Base-by-base conservation (phyloP, 2,329 filamentous ascomycete species). In the Exophiala alcalophila region DNA sequence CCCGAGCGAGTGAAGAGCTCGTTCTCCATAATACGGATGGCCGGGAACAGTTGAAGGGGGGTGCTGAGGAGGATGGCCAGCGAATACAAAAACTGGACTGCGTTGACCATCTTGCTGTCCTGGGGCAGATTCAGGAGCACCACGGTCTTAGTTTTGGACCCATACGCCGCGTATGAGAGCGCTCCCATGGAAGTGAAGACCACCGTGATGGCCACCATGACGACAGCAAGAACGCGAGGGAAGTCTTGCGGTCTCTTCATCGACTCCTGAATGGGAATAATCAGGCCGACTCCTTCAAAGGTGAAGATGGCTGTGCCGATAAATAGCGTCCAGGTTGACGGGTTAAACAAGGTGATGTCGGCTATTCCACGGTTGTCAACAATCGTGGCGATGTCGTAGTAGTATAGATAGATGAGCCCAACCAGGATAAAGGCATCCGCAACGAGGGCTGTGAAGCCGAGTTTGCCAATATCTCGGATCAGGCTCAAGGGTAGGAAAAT, bases 241-340 rank as follows among this genome's bases (percentile, higher is more conserved):
- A 98, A 98, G 63, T 94, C 91, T 53, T 82, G 74, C 0, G 91
- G 94, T 28, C 90, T 75, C 61, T 83, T 86, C 92, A 98, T 98
- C 15, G 90, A 94, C 59, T 94, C 90, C 66, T 98, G 94, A 47
- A 98, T 96, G 0, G 94, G 92, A 50, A 98, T 96, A 65, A 98
- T 94, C 34, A 98, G 79, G 9, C 92, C 94, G 49, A 98, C 94
- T 19, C 92, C 92, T 63, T 98, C 92, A 61, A 97, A 98, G 0
- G 92, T 97, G 69, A 98, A 98, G 62, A 98, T 97, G 19, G 94
- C 92, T 0, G 94, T 98, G 49, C 92, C 94, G 57, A 98, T 98
- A 64, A 98, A 97, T 4, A 98, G 76, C 0, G 92, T 95, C 92
- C 94, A 98, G 63, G 89, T 84, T 48, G 84, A 80, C 27, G 83